Base-by-base conservation (phyloP, 805 yeast species). In the Blastobotrys parvus region DNA sequence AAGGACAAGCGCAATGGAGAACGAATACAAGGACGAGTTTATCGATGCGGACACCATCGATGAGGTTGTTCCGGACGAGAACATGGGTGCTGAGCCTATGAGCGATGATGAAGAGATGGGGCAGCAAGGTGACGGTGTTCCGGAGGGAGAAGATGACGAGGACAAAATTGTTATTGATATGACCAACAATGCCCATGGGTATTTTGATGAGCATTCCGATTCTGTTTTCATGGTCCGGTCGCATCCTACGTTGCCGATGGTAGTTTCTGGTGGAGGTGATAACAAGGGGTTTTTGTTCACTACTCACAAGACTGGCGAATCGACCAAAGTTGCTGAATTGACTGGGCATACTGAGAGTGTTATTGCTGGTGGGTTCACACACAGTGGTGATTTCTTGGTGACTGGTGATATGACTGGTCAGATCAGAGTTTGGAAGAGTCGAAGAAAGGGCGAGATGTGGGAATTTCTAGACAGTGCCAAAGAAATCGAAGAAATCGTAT, bases 341-440 rank as follows among this genome's bases (percentile, higher is more conserved):
- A 68, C 68, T 41, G 94, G 90, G 17, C 94, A 86, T 64, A 80
- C 80, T 33, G 99, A 92, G 61, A 82, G 94, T 25, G 92, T 92
- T 2, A 75, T 87, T 41, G 70, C 86, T 5, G 89, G 92, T 41
- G 87, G 80, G 0, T 92, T 92, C 63, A 79, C 95, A 1, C 63
- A 69, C 30, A 92, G 86, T 56, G 99, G 97, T 20, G 71, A 77
- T 36, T 88, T 69, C 56, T 68, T 85, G 35, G 72, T 92, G 10
- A 82, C 96, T 4, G 97, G 90, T 32, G 99, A 94, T 64, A 92
- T 92, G 99, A 79, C 79, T 43, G 97, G 98, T 42, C 78, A 78
- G 54, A 70, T 90, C 23, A 71, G 84, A 53, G 77, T 88, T 13
- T 84, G 80, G 67, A 75, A 78, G 58, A 67, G 89, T 4, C 62